Conservation (phyloP, 1,284 basidiomycete species). For the Salmacisia buchloeana region DNA sequence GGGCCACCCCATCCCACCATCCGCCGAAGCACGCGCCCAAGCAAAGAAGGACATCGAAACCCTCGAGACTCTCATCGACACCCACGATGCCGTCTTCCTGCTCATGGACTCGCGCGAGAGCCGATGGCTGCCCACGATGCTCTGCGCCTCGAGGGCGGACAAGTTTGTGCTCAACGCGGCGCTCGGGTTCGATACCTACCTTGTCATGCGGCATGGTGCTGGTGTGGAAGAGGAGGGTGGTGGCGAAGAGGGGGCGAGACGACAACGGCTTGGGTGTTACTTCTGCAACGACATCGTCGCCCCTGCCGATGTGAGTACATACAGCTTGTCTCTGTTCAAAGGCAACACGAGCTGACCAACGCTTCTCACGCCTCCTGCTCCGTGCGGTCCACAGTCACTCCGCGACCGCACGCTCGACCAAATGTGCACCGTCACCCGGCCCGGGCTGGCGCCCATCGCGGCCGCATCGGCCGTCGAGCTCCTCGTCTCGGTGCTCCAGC, state of each 20-base stretch:
- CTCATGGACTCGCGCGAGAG: conserved; percentile 98
- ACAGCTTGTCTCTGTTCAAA: background rate
- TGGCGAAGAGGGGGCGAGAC: conserved; percentile 1
- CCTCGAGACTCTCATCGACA: conserved; percentile 71
- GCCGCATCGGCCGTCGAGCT: conserved; percentile 86
- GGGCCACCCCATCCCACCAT: conserved; percentile 72
- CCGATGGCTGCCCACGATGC: conserved; percentile 85
- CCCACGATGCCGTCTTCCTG: conserved; percentile 83
- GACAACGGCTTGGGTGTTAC: conserved; percentile 67
- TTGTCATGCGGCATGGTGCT: conserved; percentile 93
- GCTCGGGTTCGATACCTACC: conserved; percentile 88
- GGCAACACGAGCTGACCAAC: too few relatives aligned
- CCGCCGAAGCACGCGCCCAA: conserved; percentile 55
- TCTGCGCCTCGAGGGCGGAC: conserved; percentile 67
- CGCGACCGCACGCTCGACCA: conserved; percentile 93
- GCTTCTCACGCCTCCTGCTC: background rate
- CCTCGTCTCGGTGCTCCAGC: conserved; percentile 80
- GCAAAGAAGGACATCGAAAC: conserved; percentile 64
- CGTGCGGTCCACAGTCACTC: conserved; percentile 59
- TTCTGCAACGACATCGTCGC: conserved; percentile 98
- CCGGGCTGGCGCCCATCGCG: conserved; percentile 87
- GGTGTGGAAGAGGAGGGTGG: conserved; percentile 50
- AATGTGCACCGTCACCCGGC: conserved; percentile 98
- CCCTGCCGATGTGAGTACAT: conserved; percentile 69
- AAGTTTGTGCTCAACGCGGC: conserved; percentile 95